A percentile compares a stretch with the other conserved stretches of the same genome.
These are phyloP conservation scores for Dactylellina haptotyla DNA, from an alignment of 2,329 filamentous ascomycete genomes.

Conservation along the genomic window DNA sequence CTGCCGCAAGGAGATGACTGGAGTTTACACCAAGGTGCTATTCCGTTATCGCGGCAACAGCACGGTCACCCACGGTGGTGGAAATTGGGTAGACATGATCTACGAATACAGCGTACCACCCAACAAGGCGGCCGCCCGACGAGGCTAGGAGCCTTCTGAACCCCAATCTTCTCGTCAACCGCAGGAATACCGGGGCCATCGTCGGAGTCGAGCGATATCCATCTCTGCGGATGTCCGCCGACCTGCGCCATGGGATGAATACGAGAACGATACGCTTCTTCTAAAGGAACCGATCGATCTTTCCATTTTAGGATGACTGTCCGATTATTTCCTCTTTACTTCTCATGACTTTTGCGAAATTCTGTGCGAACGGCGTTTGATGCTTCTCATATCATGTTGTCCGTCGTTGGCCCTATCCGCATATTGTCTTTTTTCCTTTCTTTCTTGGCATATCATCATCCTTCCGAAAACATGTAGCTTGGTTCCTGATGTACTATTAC, in stretches of 20 bases:
- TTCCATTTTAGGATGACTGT: too few species aligned
- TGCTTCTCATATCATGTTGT: neutral
- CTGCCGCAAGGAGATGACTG: slow-evolving; percentile 37
- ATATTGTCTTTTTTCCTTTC: neutral
- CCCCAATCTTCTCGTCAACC: neutral
- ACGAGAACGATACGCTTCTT: too few species aligned
- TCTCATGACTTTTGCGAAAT: neutral
- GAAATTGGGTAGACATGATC: slow-evolving; percentile 43
- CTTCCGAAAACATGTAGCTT: too few species aligned
- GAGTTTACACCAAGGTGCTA: slow-evolving; percentile 39
- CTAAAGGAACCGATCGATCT: too few species aligned
- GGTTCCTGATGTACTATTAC: too few species aligned
- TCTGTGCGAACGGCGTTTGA: neutral
- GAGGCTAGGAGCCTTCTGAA: slow-evolving; percentile 4
- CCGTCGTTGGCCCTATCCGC: neutral
- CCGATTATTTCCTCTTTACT: neutral
- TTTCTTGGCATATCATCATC: too few species aligned
- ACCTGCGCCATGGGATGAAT: neutral
- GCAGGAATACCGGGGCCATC: neutral
- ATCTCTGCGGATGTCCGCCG: neutral
- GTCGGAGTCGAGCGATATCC: neutral
- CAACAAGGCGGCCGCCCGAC: slow-evolving; percentile 8
- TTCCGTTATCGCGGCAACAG: slow-evolving; percentile 34
- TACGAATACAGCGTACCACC: slow-evolving; percentile 34
- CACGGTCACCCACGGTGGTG: slow-evolving; percentile 35